These are phyloP conservation scores for Eutypella sp. DNA, from an alignment of 2,329 filamentous ascomycete genomes.

Conservation along the genomic window DNA sequence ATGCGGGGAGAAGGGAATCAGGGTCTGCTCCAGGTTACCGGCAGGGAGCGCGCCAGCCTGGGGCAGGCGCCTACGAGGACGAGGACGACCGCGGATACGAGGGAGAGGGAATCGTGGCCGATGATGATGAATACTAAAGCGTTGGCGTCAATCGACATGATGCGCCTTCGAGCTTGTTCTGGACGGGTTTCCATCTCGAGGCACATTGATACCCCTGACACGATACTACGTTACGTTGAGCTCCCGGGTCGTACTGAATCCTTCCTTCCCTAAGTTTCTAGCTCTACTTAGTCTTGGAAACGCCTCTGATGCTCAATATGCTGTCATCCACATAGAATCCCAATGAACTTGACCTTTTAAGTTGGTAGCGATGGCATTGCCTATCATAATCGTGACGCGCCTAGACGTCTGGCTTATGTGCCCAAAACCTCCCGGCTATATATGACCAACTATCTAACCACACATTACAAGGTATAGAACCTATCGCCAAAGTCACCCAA, in stretches of 20 bases:
- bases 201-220: background rate
- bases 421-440: too few species aligned
- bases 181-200: too few species aligned
- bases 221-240: background rate
- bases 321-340: too few species aligned
- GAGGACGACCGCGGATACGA: conserved; percentile 49
- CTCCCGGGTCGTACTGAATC: background rate
- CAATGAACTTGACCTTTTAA: too few species aligned
- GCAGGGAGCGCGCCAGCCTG: conserved; percentile 14
- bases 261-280: background rate
- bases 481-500: conserved; percentile 93
- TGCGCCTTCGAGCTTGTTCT: too few species aligned
- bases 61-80: conserved; percentile 37
- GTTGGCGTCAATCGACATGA: too few species aligned
- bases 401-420: too few species aligned
- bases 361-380: too few species aligned
- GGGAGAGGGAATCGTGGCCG: conserved; percentile 47
- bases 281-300: background rate
- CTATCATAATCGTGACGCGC: too few species aligned
- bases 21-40: conserved; percentile 12
- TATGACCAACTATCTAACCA: too few species aligned
- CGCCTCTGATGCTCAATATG: too few species aligned
- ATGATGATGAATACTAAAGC: conserved; percentile 53
- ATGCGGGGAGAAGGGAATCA: conserved; percentile 9
- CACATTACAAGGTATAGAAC: conserved; percentile 77